These are phyloP conservation scores for Paecilomyces variotii DNA, from an alignment of 2,329 filamentous ascomycete species.

Conservation along the genomic window DNA sequence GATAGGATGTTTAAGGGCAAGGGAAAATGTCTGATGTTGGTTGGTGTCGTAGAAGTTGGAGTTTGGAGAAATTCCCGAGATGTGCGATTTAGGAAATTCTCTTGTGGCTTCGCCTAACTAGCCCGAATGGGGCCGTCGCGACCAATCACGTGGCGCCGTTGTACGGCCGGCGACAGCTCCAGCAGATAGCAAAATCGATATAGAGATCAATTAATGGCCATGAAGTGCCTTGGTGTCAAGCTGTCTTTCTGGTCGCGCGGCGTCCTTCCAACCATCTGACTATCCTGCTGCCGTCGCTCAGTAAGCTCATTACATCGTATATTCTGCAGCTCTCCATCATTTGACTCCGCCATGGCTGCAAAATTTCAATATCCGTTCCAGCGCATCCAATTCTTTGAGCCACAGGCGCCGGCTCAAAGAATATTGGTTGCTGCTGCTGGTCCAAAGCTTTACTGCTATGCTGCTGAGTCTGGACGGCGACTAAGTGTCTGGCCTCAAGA, in stretches of 20 bases:
- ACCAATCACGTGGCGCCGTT: conserved; percentile 6
- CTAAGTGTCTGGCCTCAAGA: conserved; percentile 53
- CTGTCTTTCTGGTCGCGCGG: neutral
- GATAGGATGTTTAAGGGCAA: conserved; percentile 98
- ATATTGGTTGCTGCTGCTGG: conserved; percentile 68
- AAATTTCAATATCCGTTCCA: conserved; percentile 52
- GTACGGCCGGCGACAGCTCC: neutral
- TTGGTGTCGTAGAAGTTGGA: conserved; percentile 19
- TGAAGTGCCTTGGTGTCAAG: neutral
- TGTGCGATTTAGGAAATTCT: conserved; percentile 13
- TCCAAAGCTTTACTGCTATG: conserved; percentile 61
- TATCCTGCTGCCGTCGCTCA: neutral
- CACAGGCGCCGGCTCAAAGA: conserved; percentile 17
- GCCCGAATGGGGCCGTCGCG: conserved; percentile 5
- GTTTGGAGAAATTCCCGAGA: conserved; percentile 11
- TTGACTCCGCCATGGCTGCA: conserved; percentile 19
- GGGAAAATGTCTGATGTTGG: conserved; percentile 40
- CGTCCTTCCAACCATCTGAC: neutral
- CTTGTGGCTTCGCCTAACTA: conserved; percentile 34
- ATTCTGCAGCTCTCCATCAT: conserved; percentile 1
- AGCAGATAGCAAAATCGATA: neutral
- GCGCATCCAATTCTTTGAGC: conserved; percentile 42
- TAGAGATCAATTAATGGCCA: neutral
- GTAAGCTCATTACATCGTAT: neutral
- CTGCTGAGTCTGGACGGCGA: conserved; percentile 48